Evolutionary conservation across 2,329 filamentous ascomycete species (phyloP).

Genomic region (Exophiala bonariae): DNA sequence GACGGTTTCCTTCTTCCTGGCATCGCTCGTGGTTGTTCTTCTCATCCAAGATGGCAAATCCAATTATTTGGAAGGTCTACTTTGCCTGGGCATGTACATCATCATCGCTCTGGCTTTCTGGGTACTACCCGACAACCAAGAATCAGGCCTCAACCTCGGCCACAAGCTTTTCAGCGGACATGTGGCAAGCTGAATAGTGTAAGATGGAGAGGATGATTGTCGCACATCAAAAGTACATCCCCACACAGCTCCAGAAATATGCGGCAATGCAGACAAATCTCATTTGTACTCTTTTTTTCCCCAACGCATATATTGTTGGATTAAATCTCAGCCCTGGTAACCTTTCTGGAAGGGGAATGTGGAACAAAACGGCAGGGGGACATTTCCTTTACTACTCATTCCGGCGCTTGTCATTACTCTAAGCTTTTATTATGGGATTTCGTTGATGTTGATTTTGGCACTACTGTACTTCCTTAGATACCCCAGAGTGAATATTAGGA

Average conservation of each 20-base stretch:
- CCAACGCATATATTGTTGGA: too few species aligned
- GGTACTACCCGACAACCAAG: conserved; percentile 46
- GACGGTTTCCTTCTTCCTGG: conserved; percentile 75
- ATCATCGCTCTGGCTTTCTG: conserved; percentile 51
- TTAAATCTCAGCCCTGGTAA: too few species aligned
- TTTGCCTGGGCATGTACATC: conserved; percentile 59
- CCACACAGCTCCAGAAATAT: background rate
- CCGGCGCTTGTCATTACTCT: too few species aligned
- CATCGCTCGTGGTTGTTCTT: conserved; percentile 71
- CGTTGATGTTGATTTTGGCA: too few species aligned
- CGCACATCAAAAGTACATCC: background rate
- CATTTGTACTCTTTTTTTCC: background rate
- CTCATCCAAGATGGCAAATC: conserved; percentile 78
- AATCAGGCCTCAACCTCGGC: conserved; percentile 8
- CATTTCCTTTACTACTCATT: too few species aligned
- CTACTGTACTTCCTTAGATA: too few species aligned
- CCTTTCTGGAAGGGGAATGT: too few species aligned
- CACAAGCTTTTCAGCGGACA: conserved; percentile 15
- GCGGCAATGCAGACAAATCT: background rate
- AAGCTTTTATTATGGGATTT: background rate
- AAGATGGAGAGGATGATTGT: background rate
- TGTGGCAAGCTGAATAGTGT: conserved; percentile 7
- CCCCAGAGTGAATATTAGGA: too few species aligned
- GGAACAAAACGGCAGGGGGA: too few species aligned
- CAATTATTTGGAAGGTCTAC: conserved; percentile 80